Conservation (phyloP, 2,329 filamentous ascomycete genomes). For the Sporothrix pseudoabietina region DNA sequence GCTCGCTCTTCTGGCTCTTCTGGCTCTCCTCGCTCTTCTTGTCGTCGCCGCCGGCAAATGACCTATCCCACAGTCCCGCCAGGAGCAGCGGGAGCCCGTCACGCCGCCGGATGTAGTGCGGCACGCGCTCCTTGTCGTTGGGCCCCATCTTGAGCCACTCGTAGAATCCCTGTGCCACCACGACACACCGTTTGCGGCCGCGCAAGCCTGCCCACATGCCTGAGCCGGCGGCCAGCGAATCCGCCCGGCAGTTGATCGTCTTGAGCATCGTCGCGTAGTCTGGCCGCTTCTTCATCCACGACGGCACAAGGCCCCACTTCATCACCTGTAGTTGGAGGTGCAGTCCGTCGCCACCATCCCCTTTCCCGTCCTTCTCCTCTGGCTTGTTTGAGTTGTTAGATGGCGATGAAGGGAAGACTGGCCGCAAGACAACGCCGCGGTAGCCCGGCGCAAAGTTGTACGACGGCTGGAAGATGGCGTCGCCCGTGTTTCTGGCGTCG, state of each 20-base stretch:
- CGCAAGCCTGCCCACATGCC: slow-evolving; percentile 96
- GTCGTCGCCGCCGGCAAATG: not conserved
- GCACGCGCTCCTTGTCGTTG: slow-evolving; percentile 81
- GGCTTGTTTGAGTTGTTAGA: not conserved
- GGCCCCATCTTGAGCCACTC: slow-evolving; percentile 84
- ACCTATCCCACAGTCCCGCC: slow-evolving; percentile 86
- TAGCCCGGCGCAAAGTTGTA: slow-evolving; percentile 95
- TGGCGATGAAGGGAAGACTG: not conserved
- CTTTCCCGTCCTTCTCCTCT: not conserved
- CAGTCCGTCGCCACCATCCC: not conserved
- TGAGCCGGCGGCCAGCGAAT: slow-evolving; percentile 72
- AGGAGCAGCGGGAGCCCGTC: slow-evolving; percentile 86
- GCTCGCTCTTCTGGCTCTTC: slow-evolving; percentile 55
- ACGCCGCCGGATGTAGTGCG: slow-evolving; percentile 78
- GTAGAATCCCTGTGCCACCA: slow-evolving; percentile 90
- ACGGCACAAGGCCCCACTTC: slow-evolving; percentile 95
- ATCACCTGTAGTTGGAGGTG: slow-evolving; percentile 86
- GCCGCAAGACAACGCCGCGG: slow-evolving; percentile 78
- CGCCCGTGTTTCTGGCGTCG: slow-evolving; percentile 36
- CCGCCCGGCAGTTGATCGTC: slow-evolving; percentile 93
- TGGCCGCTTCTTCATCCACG: slow-evolving; percentile 85
- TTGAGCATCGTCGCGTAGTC: slow-evolving; percentile 77
- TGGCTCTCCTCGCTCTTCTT: slow-evolving; percentile 39
- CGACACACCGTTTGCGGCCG: slow-evolving; percentile 80
- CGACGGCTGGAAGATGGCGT: slow-evolving; percentile 63